Evolutionary conservation across 345 rosid genomes (phyloP), one percentile per base, ranked within the genome.

Genomic region (Syzygium oleosum): DNA sequence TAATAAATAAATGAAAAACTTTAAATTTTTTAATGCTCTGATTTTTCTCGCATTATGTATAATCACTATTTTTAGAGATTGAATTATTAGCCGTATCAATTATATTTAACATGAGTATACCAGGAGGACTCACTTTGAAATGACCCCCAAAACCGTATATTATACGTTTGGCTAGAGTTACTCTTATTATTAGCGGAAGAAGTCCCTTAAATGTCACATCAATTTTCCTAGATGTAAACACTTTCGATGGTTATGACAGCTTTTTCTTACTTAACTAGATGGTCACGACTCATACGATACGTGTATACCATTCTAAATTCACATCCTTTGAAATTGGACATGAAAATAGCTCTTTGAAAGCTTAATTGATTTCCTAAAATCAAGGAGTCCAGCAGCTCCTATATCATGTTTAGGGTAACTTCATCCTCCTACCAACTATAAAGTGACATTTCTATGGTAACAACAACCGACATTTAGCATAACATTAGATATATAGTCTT

Each of bases 401-500:
- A 53, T 91, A 84, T 53, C 91, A 49, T 7, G 79, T 85, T 4
- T 86, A 88, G 52, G 92, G 90, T 2, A 88, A 34, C 85, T 84
- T 88, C 27, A 12, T 88, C 88, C 65, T 65, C 78, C 92, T 87
- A 88, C 93, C 93, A 88, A 85, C 90, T 78, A 3, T 5, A 29
- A 49, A 22, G 22, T 31, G 41, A 14, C 53, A 22, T 6, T 49
- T 12, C 12, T 34, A 46, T 63, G 41, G 41, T 14, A 63, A 29
- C 4, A n/a, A 13, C 10, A 29, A 56, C 12, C 2, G 13, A 56
- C 61, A 10, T 4, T 23, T 1, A 23, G 54, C 43, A 52, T n/a
- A 46, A 52, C 53, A 52, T 5, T 49, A 49, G 51, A 1, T 49
- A 49, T 49, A 3, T 51, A 51, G 51, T 9, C 51, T 51, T 51